Conservation (phyloP, 192 early-diverging fungal genomes). For the Coemansia sp. region DNA sequence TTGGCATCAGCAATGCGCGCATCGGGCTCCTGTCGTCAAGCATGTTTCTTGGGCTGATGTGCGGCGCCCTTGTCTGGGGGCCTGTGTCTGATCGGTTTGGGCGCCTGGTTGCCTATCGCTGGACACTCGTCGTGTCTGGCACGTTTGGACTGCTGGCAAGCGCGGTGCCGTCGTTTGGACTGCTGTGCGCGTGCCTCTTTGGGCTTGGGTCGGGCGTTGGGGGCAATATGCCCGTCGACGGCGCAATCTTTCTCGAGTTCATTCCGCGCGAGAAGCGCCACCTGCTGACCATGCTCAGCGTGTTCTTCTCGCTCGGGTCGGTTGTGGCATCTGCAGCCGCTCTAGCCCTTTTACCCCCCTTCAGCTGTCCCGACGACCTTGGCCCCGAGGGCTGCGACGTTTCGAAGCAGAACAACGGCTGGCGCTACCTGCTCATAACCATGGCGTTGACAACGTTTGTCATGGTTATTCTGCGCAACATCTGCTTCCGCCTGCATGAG, state of each 20-base stretch:
- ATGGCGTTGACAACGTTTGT: constrained; percentile 61
- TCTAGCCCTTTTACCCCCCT: constrained; percentile 64
- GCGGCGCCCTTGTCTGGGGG: constrained; percentile 85
- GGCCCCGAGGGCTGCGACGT: constrained; percentile 53
- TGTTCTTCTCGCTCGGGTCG: constrained; percentile 83
- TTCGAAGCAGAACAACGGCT: constrained; percentile 69
- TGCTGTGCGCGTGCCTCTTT: constrained; percentile 65
- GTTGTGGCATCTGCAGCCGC: constrained; percentile 68
- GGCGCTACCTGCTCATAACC: constrained; percentile 73
- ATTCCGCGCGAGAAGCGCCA: constrained; percentile 76
- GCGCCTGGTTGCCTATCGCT: constrained; percentile 71
- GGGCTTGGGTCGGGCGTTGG: constrained; percentile 76
- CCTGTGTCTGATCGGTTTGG: constrained; percentile 69
- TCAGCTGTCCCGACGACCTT: constrained; percentile 62
- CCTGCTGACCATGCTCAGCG: constrained; percentile 78
- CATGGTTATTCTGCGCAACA: constrained; percentile 71
- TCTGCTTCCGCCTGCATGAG: constrained; percentile 71
- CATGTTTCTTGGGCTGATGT: constrained; percentile 76
- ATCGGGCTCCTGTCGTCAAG: constrained; percentile 71
- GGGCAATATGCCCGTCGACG: constrained; percentile 64
- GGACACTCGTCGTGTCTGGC: constrained; percentile 71
- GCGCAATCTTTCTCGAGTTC: constrained; percentile 83
- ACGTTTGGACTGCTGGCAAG: constrained; percentile 73
- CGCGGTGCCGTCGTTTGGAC: constrained; percentile 61
- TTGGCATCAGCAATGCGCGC: constrained; percentile 60